Evolutionary conservation across 371 early-diverging fungal species (phyloP), one percentile per base, ranked within the genome.

Genomic region (Umbelopsis sp.): DNA sequence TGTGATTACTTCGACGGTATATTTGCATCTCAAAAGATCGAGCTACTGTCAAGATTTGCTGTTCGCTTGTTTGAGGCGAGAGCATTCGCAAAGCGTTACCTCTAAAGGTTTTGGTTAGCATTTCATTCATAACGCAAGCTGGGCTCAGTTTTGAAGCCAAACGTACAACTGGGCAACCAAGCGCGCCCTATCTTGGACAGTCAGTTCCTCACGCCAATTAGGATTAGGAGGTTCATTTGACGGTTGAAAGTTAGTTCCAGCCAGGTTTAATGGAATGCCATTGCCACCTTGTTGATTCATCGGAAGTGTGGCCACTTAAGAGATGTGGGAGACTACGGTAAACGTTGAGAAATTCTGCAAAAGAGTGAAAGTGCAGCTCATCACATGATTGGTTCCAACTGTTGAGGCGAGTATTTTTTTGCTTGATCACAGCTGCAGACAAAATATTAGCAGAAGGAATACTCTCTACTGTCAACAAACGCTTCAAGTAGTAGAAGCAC

Each of bases 171-270:
- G 80, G 63, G 68, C 70, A 29, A 82, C 72, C 66, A 77, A 75
- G 29, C 72, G 70, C 63, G 72, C 71, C 69, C 82, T 75, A 63
- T 82, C 82, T 48, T 66, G 63, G n/a, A 72, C 69, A 57, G 78
- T 62, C 41, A 82, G 45, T 67, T 82, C 80, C 63, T 76, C 73
- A 69, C 82, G 77, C 82, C 82, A 82, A 51, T 73, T 76, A n/a
- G 70, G 67, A 63, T 74, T 74, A 5, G 75, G 72, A 25, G 68
- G 44, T 20, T 75, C 70, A 63, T 75, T 57, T 57, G 57, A 25
- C 4, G 11, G 35, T 57, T 57, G 57, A 29, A 57, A 57, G 35
- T 57, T 57, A 57, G 11, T 35, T 35, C 57, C 57, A 6, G 57
- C 35, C 57, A 57, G n/a, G 35, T 57, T 57, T 35, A 57, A 57